These are phyloP conservation scores for Chenopodium suecicum DNA, from an alignment of 148 eudicot genomes.

Conservation along the genomic window DNA sequence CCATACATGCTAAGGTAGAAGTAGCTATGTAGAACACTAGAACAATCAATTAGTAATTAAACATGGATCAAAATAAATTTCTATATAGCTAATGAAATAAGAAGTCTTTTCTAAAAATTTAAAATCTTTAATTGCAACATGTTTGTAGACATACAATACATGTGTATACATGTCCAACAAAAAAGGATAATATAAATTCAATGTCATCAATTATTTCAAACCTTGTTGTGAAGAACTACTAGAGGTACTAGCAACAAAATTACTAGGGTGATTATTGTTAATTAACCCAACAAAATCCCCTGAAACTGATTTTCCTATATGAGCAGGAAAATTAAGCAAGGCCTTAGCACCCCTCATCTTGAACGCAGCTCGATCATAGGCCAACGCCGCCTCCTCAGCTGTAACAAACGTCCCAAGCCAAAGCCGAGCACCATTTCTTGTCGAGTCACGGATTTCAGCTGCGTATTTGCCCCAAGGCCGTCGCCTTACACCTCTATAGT, in stretches of 20 bases:
- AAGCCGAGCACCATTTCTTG: constrained; percentile 48
- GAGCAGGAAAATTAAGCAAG: constrained; percentile 52
- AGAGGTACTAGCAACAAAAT: neutral
- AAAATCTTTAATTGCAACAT: neutral
- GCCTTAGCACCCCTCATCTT: constrained; percentile 66
- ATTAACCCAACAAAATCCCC: neutral
- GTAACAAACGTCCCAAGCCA: constrained; percentile 69
- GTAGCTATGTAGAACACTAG: no score
- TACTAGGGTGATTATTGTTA: neutral
- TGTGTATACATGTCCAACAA: neutral
- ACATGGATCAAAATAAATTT: no score
- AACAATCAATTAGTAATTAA: no score
- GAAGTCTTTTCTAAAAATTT: neutral
- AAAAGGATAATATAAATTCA: neutral
- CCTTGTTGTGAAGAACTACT: neutral
- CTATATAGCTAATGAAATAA: neutral
- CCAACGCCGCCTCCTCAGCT: constrained; percentile 69
- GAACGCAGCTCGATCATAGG: constrained; percentile 65
- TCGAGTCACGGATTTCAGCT: constrained; percentile 63
- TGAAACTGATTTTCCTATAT: constrained; percentile 12
- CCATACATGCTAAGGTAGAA: no score
- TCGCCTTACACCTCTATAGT: constrained; percentile 57
- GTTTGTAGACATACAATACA: neutral
- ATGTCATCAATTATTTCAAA: neutral
- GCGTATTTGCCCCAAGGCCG: constrained; percentile 80